Evolutionary conservation across 2,329 filamentous ascomycete genomes (phyloP).

Genomic region (Sclerotinia sclerotiorum): DNA sequence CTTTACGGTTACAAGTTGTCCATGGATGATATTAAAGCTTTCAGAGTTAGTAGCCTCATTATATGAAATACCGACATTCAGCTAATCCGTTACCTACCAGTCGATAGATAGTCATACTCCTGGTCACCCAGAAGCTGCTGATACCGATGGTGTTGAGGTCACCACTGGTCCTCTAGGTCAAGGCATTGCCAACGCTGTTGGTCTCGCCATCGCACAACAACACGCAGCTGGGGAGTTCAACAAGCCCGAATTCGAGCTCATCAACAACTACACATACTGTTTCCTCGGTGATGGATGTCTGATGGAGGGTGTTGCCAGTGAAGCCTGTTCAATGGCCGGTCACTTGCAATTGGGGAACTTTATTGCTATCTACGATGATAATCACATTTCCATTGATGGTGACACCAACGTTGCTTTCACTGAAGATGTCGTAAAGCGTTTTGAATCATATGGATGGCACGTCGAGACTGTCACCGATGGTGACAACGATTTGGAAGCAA

Average conservation of each 20-base stretch:
- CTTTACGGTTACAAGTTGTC: constrained; percentile 86
- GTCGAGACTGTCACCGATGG: constrained; percentile 80
- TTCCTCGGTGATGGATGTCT: constrained; percentile 98
- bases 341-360: constrained; percentile 98
- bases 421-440: constrained; percentile 91
- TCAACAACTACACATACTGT: constrained; percentile 95
- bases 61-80: constrained; percentile 11
- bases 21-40: constrained; percentile 90
- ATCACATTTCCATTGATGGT: constrained; percentile 94
- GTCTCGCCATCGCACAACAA: constrained; percentile 93
- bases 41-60: constrained; percentile 68
- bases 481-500: constrained; percentile 81
- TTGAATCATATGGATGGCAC: constrained; percentile 98
- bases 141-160: constrained; percentile 95
- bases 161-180: constrained; percentile 97
- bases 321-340: constrained; percentile 88
- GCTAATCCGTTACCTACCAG: constrained; percentile 38
- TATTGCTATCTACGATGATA: constrained; percentile 97
- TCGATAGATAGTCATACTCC: constrained; percentile 74
- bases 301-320: constrained; percentile 95
- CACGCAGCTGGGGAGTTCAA: constrained; percentile 92
- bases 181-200: constrained; percentile 95
- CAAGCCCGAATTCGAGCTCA: constrained; percentile 86
- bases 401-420: constrained; percentile 96
- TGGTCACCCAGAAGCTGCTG: constrained; percentile 93